These are phyloP conservation scores for Nectriaceae sp. DNA, from an alignment of 2,329 filamentous ascomycete species.

Conservation along the genomic window DNA sequence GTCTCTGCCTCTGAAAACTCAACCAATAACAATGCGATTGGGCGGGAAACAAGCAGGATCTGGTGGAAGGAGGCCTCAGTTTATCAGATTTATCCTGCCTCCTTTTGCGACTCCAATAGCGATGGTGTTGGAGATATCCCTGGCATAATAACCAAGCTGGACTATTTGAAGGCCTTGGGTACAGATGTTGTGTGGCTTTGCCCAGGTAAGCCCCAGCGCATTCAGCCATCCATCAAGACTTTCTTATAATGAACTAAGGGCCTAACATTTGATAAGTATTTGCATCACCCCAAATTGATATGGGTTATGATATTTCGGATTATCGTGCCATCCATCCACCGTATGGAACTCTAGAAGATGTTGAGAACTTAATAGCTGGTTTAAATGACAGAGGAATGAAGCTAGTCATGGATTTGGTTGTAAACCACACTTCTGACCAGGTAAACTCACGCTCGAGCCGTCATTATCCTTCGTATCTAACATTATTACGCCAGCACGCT, in stretches of 20 bases:
- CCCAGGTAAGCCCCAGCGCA: constrained; percentile 13
- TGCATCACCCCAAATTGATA: constrained; percentile 49
- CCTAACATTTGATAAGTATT: background rate
- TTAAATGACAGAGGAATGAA: constrained; percentile 8
- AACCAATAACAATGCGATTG: background rate
- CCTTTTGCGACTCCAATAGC: constrained; percentile 56
- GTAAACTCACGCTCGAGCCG: background rate
- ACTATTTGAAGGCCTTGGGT: constrained; percentile 53
- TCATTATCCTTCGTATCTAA: background rate
- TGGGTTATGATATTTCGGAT: constrained; percentile 69
- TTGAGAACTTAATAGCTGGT: constrained; percentile 5
- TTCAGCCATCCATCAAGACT: constrained; percentile 11
- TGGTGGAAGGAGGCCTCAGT: constrained; percentile 59
- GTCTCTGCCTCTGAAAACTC: background rate
- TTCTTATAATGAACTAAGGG: constrained; percentile 15
- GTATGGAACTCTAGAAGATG: constrained; percentile 45
- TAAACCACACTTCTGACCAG: background rate
- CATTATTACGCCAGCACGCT: background rate
- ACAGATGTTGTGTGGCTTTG: constrained; percentile 52
- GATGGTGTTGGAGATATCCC: constrained; percentile 56
- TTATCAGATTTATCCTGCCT: constrained; percentile 60
- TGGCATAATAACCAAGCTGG: constrained; percentile 55
- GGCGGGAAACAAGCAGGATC: constrained; percentile 10
- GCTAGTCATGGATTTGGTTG: background rate
- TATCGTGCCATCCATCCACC: constrained; percentile 62